Evolutionary conservation across 1,139 yeast species (phyloP).

Genomic region (Blastobotrys arbuscula): DNA sequence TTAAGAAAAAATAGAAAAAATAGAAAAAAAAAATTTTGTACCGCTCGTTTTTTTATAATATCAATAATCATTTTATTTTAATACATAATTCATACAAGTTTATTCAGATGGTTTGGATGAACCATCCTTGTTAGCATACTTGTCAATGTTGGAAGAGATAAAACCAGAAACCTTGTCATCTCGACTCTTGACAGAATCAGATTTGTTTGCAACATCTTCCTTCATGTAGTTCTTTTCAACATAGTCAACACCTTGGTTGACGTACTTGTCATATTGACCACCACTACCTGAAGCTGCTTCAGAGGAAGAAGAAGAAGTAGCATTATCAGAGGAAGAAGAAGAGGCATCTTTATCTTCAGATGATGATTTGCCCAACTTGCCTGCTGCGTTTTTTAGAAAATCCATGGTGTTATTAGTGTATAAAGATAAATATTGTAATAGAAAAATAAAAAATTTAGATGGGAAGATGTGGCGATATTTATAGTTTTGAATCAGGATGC

Average conservation of each 20-base stretch:
- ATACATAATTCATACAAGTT: not conserved
- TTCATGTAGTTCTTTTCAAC: conserved; percentile 26
- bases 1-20: not conserved
- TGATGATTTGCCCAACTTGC: conserved; percentile 8
- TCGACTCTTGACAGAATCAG: conserved; percentile 20
- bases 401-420: too few species aligned
- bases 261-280: conserved; percentile 26
- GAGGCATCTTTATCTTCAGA: not conserved
- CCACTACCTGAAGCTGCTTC: conserved; percentile 17
- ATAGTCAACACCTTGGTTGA: conserved; percentile 26
- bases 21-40: not conserved
- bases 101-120: not conserved
- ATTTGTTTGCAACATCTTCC: conserved; percentile 20
- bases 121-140: conserved; percentile 12
- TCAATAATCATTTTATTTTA: not conserved
- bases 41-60: too few species aligned
- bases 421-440: too few species aligned
- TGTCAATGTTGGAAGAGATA: conserved; percentile 23
- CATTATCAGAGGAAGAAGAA: conserved; percentile 4
- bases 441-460: too few species aligned
- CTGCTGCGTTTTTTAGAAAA: conserved; percentile 23
- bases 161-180: conserved; percentile 22
- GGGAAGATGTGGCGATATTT: too few species aligned
- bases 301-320: too few species aligned
- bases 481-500: too few species aligned